Evolutionary conservation across 164 flowering plant genomes (phyloP).

Genomic region (Protea cynaroides): DNA sequence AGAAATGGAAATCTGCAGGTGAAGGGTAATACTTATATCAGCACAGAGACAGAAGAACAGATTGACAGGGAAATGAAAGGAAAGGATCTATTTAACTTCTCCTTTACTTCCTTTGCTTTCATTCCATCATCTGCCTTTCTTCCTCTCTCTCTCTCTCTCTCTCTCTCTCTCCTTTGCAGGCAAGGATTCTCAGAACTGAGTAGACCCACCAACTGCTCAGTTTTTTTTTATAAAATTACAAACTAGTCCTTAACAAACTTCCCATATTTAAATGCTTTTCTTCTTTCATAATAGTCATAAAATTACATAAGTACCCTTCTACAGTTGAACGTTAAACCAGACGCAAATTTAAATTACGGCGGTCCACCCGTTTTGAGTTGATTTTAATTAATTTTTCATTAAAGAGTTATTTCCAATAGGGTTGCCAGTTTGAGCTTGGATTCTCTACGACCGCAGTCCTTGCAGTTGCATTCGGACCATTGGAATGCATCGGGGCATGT

Average conservation of each 20-base stretch:
- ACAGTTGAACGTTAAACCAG: background rate
- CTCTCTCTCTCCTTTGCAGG: conserved; percentile 1
- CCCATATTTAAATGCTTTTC: background rate
- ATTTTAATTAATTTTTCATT: too few species aligned
- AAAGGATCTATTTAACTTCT: background rate
- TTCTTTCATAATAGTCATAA: background rate
- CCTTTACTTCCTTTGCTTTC: background rate
- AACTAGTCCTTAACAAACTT: background rate
- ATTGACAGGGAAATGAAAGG: too few species aligned
- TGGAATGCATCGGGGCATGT: too few species aligned
- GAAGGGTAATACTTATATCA: background rate
- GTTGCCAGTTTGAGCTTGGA: too few species aligned
- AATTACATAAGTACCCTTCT: background rate
- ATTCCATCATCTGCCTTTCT: background rate
- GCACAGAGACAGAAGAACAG: too few species aligned
- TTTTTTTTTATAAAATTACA: background rate
- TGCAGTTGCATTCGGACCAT: too few species aligned
- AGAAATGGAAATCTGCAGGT: background rate
- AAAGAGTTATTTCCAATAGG: too few species aligned
- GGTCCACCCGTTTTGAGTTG: too few species aligned
- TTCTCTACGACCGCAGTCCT: too few species aligned
- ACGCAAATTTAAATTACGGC: too few species aligned
- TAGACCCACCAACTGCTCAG: background rate
- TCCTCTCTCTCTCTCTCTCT: background rate
- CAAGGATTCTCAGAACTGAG: background rate